Base-by-base conservation (phyloP, 2,329 filamentous ascomycete genomes). In the Metarhizium rileyi region DNA sequence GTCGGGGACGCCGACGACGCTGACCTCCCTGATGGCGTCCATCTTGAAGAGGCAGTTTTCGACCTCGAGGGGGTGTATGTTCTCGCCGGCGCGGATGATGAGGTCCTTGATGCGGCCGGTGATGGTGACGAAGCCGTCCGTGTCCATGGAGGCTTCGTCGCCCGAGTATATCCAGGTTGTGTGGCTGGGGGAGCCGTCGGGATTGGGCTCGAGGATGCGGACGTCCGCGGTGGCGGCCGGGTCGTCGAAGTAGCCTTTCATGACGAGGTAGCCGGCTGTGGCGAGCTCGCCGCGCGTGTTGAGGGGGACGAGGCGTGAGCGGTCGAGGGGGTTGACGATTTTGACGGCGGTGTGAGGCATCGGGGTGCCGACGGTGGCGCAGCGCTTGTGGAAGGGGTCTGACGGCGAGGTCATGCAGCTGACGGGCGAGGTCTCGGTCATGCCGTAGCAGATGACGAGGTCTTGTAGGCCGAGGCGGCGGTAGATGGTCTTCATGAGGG, bases 81-180 rank as follows among this genome's bases (percentile, higher is more conserved):
- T 98, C 65, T 97, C 93, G 23, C 93, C 93, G 26, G 87, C 91
- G 25, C 89, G 80, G 63, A 97, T 97, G 59, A 98, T 96, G 49
- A 97, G 69, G 63, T 98, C 93, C 68, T 97, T 97, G 62, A 95
- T 91, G 16, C 90, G 77, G 3, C 90, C 89, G 1, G 90, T 96
- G 61, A 97, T 95, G 57, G 80, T 78, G 2, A 96, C 80, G 63
- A 90, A 97, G 2, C 91, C 93, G 26, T 90, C 76, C 4, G 68
- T 73, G 53, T 94, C 88, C 78, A 97, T 94, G 47, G 73, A 70
- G 2, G 90, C 93, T 71, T 97, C 91, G 61, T 98, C 93, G 20
- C 93, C 93, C 0, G 86, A 94, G 67, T 86, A 75, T 86, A 97
- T 93, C 91, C 91, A 97, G 18, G 85, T 62, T 43, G 75, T 78